phyloP scores from a whole-genome alignment of 805 yeast genomes.

The Metschnikowia anglica region DNA sequence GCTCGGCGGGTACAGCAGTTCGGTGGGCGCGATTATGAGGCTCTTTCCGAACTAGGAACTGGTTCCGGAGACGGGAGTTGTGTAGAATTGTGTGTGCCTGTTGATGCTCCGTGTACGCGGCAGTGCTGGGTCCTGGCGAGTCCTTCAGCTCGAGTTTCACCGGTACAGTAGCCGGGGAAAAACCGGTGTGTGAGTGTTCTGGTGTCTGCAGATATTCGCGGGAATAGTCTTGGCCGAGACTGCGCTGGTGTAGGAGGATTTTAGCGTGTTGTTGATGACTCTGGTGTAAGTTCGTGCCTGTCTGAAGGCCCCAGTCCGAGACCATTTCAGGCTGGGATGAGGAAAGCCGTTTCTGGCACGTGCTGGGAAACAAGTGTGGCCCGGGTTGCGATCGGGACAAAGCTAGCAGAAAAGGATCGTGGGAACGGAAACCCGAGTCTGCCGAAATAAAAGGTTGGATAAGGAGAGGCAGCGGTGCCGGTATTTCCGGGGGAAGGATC shows the following conservation, averaged over 20 bases:
- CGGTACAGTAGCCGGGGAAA: slow-evolving; percentile 1
- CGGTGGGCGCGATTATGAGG: background rate
- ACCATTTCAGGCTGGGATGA: background rate
- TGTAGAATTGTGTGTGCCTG: background rate
- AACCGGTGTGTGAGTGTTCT: background rate
- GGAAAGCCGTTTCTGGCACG: no score
- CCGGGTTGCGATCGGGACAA: background rate
- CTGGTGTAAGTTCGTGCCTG: background rate
- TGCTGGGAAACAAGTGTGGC: background rate
- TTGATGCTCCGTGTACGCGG: background rate
- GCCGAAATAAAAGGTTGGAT: no score
- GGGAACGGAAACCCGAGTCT: background rate
- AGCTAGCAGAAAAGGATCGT: background rate
- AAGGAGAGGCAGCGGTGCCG: no score
- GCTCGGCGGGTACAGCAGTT: background rate
- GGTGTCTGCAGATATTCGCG: background rate
- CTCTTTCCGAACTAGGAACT: background rate
- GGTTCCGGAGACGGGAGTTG: background rate
- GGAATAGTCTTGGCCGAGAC: background rate
- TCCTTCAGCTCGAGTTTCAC: slow-evolving; percentile 2
- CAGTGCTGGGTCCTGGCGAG: background rate
- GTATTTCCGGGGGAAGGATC: no score
- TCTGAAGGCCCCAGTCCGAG: slow-evolving; percentile 3
- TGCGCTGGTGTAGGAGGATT: background rate
- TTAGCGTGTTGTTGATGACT: background rate